Conservation (phyloP, 164 flowering plant genomes). For the Vitis rupestris region DNA sequence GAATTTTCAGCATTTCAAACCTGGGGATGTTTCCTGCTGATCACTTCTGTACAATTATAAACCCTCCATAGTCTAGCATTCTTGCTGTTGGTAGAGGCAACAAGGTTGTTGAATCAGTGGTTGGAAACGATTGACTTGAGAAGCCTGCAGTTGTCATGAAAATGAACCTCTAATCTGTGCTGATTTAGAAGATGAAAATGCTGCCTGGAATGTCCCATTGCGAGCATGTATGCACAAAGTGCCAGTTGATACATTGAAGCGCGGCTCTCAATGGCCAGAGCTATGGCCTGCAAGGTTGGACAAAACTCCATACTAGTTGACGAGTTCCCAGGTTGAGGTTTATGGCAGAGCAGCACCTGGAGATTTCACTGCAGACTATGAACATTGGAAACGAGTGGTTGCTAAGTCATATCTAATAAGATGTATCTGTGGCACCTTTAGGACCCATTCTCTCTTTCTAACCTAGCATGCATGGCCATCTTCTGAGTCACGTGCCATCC, state of each 20-base stretch:
- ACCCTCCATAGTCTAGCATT: slow-evolving; percentile 98
- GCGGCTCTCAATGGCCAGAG: slow-evolving; percentile 91
- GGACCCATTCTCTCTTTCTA: no score
- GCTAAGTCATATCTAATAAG: slow-evolving; percentile 56
- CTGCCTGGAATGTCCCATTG: slow-evolving; percentile 91
- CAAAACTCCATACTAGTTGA: slow-evolving; percentile 74
- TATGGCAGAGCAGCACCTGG: slow-evolving; percentile 91
- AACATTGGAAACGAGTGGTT: slow-evolving; percentile 93
- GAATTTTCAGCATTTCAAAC: slow-evolving; percentile 98
- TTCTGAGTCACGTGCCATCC: no score
- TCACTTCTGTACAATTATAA: slow-evolving; percentile 88
- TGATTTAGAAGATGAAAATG: slow-evolving; percentile 82
- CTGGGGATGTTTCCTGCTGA: slow-evolving; percentile 99
- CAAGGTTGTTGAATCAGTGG: slow-evolving; percentile 73
- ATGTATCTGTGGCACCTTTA: no score
- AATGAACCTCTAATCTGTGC: slow-evolving; percentile 74
- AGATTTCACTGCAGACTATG: slow-evolving; percentile 72
- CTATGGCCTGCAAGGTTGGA: slow-evolving; percentile 79
- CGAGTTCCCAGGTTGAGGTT: slow-evolving; percentile 76
- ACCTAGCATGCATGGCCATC: no score
- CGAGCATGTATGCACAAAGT: slow-evolving; percentile 86
- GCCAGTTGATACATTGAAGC: slow-evolving; percentile 49
- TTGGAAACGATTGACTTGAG: slow-evolving; percentile 69
- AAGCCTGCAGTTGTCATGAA: slow-evolving; percentile 63
- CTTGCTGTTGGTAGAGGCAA: slow-evolving; percentile 97